Base-by-base conservation (phyloP, 2,329 filamentous ascomycete species). In the Trichophaea hybrida region DNA sequence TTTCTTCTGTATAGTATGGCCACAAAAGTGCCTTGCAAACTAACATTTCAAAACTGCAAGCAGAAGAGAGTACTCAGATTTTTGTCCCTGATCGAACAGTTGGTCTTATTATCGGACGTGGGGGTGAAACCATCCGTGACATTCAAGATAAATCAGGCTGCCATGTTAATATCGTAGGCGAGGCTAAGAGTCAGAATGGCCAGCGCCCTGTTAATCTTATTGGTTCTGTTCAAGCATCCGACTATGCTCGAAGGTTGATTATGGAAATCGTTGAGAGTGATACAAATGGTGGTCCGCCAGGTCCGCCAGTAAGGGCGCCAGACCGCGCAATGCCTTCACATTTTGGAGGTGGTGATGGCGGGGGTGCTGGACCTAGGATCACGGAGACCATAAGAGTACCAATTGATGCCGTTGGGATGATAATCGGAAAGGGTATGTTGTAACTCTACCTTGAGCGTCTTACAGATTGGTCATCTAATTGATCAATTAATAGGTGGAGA, bases 231-330 rank as follows among this genome's bases (percentile, higher is more conserved):
- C 80, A 84, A 68, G 84, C 88, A 56, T 85, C 88, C 53, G 81
- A 82, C 51, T 80, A 81, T 64, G 89, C 89, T 43, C 91, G 93
- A 73, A 86, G 93, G 66, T 75, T 91, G 63, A 95, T 95, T 67
- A 82, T 94, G 75, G 88, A 95, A 70, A 94, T 95, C 70, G 89
- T 95, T 57, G 89, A 95, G 67, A 94, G 88, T 73, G 89, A 95
- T 72, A 71, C 72, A 66, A 72, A 73, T 63, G 72, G 70, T 61
- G 67, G 68, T 58, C 53, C 66, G 6, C 59, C 62, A 12, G 64
- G 64, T 15, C 70, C 73, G 35, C 72, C 73, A 55, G 72, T 72
- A 67, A 71, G 73, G 52, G 68, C 67, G 53, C 51, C 74, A 71
- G 53, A 69, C 68, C 54, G 72, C 70, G 59, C 68, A 44, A 31